These are phyloP conservation scores for Acorus gramineus DNA, from an alignment of 106 monocot species.

Conservation along the genomic window DNA sequence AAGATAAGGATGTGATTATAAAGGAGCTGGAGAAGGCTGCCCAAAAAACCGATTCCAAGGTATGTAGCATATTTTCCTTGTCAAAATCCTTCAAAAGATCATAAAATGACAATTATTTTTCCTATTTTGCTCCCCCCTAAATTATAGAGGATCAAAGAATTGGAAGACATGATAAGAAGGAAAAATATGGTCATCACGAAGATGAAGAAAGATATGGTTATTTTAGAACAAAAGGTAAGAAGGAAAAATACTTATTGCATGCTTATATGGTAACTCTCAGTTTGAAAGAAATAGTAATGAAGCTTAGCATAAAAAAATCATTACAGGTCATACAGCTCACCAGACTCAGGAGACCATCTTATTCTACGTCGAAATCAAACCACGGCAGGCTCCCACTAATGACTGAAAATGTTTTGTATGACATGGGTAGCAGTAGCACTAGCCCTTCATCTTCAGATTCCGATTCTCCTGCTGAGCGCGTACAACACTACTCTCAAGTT, in stretches of 20 bases:
- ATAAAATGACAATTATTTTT: background rate
- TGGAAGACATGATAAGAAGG: conserved; percentile 41
- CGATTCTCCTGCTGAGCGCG: conserved; percentile 20
- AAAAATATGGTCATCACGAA: conserved; percentile 52
- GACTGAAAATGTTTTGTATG: conserved; percentile 46
- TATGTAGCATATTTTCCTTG: conserved; percentile 4
- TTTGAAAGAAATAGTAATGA: background rate
- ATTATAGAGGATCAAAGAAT: conserved; percentile 41
- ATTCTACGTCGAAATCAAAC: conserved; percentile 1
- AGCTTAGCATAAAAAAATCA: background rate
- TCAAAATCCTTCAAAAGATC: background rate
- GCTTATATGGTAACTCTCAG: too few species aligned
- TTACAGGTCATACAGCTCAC: conserved; percentile 49
- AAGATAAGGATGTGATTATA: conserved; percentile 82
- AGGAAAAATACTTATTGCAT: too few species aligned
- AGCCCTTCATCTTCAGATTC: conserved; percentile 36
- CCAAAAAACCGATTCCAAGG: conserved; percentile 55
- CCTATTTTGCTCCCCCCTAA: background rate
- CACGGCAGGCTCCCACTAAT: conserved; percentile 18
- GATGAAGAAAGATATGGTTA: conserved; percentile 46
- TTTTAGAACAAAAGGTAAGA: conserved; percentile 47
- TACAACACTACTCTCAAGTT: background rate
- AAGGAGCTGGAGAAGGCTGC: conserved; percentile 47
- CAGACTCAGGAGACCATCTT: conserved; percentile 30
- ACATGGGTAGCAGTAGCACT: conserved; percentile 33